These are phyloP conservation scores for Bipolaris gigantea DNA, from an alignment of 2,329 filamentous ascomycete genomes.

Conservation along the genomic window DNA sequence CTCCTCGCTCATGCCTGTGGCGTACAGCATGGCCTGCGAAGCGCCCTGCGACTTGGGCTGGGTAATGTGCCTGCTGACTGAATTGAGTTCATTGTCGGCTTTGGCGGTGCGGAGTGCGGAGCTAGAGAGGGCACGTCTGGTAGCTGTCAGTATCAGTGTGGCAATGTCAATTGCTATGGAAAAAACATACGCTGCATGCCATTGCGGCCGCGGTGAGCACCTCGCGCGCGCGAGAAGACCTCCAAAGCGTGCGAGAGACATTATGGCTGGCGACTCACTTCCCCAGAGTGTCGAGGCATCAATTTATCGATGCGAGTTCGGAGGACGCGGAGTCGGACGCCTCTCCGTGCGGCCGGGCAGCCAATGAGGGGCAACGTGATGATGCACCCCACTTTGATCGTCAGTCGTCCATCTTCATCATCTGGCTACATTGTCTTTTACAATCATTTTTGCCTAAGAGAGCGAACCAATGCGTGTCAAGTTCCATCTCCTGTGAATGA, in stretches of 20 bases:
- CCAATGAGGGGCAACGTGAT: slow-evolving; percentile 29
- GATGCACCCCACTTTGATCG: neutral
- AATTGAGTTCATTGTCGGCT: slow-evolving; percentile 61
- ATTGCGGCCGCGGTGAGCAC: slow-evolving; percentile 37
- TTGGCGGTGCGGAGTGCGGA: slow-evolving; percentile 34
- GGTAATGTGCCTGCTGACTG: slow-evolving; percentile 80
- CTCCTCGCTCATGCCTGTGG: slow-evolving; percentile 79
- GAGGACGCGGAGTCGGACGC: slow-evolving; percentile 20
- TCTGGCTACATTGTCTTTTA: neutral
- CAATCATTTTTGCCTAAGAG: neutral
- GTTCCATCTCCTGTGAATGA: neutral
- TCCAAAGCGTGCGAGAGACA: slow-evolving; percentile 43
- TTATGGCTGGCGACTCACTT: slow-evolving; percentile 29
- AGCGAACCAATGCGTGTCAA: neutral
- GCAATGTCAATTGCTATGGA: neutral
- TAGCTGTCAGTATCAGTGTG: slow-evolving; percentile 19
- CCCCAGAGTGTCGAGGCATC: slow-evolving; percentile 16
- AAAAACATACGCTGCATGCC: slow-evolving; percentile 35
- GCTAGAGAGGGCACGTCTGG: slow-evolving; percentile 42
- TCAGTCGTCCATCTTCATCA: neutral
- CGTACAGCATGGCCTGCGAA: slow-evolving; percentile 98
- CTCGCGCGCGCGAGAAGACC: slow-evolving; percentile 37
- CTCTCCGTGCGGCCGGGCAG: slow-evolving; percentile 10
- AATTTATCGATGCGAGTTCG: slow-evolving; percentile 35
- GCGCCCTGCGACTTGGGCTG: slow-evolving; percentile 98